phyloP scores from a whole-genome alignment of 2,329 filamentous ascomycete species.

The Talaromyces sp. region DNA sequence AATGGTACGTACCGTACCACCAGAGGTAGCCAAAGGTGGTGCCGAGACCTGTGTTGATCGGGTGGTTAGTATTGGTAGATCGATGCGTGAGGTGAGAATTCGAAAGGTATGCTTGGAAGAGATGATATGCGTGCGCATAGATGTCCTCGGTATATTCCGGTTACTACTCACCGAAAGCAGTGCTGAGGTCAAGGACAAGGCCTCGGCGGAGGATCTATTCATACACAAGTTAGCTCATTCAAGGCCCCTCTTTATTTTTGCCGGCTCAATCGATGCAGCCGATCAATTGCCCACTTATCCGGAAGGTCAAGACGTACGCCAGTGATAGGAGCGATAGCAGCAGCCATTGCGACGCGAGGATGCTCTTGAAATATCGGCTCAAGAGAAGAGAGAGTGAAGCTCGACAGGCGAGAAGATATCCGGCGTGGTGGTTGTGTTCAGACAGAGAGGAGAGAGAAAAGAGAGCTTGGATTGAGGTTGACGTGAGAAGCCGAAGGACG shows the following conservation, averaged over 20 bases:
- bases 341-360: constrained; percentile 30
- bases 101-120: too few species aligned
- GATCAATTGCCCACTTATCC: constrained; percentile 15
- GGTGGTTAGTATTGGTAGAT: background rate
- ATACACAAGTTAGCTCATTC: background rate
- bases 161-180: constrained; percentile 55
- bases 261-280: background rate
- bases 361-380: background rate
- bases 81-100: too few species aligned
- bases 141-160: background rate
- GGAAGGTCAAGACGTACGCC: constrained; percentile 34
- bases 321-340: constrained; percentile 40
- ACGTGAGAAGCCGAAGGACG: constrained; percentile 6
- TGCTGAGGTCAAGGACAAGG: constrained; percentile 61
- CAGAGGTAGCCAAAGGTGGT: constrained; percentile 58
- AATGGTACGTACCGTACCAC: constrained; percentile 55
- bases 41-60: constrained; percentile 49
- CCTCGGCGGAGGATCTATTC: constrained; percentile 58
- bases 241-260: background rate
- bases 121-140: too few species aligned
- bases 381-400: background rate
- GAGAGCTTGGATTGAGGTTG: constrained; percentile 4
- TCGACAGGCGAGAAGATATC: background rate
- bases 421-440: background rate
- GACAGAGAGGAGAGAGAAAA: background rate